phyloP scores from a whole-genome alignment of 2,329 filamentous ascomycete species.

The Massarina eburnea region DNA sequence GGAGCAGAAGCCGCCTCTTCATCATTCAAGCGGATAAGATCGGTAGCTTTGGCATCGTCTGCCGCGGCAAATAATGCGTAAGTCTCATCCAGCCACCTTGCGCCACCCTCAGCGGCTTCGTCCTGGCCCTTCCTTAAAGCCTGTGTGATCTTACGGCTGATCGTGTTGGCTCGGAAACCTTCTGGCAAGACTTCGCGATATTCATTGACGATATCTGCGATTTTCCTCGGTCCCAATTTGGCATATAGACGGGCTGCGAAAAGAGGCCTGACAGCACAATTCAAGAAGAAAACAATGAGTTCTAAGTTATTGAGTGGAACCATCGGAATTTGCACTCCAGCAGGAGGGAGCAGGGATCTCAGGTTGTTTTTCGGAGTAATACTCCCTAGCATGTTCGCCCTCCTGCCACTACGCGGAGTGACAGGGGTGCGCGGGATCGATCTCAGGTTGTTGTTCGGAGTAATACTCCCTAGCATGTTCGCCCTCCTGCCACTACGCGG shows the following conservation, averaged over 20 bases:
- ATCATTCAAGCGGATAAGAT: conserved; percentile 14
- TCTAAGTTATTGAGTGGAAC: conserved; percentile 33
- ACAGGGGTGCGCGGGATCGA: too few relatives aligned
- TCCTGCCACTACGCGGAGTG: too few relatives aligned
- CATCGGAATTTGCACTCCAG: conserved; percentile 15
- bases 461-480: too few relatives aligned
- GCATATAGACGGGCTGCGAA: conserved; percentile 30
- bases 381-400: too few relatives aligned
- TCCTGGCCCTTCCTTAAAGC: conserved; percentile 22
- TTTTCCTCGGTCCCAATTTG: conserved; percentile 23
- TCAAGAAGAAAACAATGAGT: conserved; percentile 37
- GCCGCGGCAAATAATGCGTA: conserved; percentile 11
- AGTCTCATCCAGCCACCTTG: conserved; percentile 13
- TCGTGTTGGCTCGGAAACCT: conserved; percentile 33
- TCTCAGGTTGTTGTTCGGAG: too few relatives aligned
- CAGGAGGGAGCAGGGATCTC: conserved; percentile 19
- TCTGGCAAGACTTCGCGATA: conserved; percentile 24
- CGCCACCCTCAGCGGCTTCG: conserved; percentile 17
- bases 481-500: too few relatives aligned
- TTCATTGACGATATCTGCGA: conserved; percentile 23
- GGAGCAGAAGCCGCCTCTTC: conserved; percentile 5
- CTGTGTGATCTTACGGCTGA: conserved; percentile 30
- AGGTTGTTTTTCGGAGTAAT: too few relatives aligned
- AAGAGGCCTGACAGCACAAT: conserved; percentile 21
- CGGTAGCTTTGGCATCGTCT: conserved; percentile 20